phyloP scores from a whole-genome alignment of 2,329 filamentous ascomycete genomes.

The Phyllosticta ampelicida region DNA sequence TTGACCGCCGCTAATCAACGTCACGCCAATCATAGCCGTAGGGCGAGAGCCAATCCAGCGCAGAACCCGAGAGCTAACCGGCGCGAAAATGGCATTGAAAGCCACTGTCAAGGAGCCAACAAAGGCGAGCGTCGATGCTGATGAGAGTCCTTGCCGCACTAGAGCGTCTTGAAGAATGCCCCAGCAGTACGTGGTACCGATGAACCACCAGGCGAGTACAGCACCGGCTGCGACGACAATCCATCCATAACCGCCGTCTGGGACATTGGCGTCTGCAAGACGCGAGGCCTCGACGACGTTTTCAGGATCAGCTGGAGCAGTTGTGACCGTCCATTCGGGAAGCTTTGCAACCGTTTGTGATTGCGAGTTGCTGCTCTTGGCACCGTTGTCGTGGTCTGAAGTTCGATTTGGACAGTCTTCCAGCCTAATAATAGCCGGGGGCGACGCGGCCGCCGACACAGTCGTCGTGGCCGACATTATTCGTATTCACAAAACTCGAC shows the following conservation, averaged over 20 bases:
- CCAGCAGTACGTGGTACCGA: slow-evolving; percentile 49
- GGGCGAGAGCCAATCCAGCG: slow-evolving; percentile 38
- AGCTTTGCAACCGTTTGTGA: neutral
- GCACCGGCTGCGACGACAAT: slow-evolving; percentile 42
- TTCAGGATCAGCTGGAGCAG: slow-evolving; percentile 4
- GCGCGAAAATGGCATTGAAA: slow-evolving; percentile 41
- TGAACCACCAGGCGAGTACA: slow-evolving; percentile 40
- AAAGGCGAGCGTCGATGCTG: slow-evolving; percentile 46
- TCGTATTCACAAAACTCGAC: neutral
- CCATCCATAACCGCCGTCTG: slow-evolving; percentile 49
- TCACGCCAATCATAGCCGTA: slow-evolving; percentile 40
- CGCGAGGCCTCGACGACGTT: slow-evolving; percentile 9
- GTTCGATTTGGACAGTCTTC: neutral
- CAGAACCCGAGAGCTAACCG: slow-evolving; percentile 44
- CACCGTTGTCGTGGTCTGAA: neutral
- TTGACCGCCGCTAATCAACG: slow-evolving; percentile 40
- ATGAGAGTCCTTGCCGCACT: slow-evolving; percentile 37
- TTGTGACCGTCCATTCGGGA: slow-evolving; percentile 1
- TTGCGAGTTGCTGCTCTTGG: neutral
- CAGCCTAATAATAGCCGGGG: slow-evolving; percentile 1
- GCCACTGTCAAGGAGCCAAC: slow-evolving; percentile 45
- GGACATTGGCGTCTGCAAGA: slow-evolving; percentile 18
- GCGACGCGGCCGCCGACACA: neutral
- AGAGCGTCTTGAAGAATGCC: slow-evolving; percentile 50
- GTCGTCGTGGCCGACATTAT: slow-evolving; percentile 7